Evolutionary conservation across 2,329 filamentous ascomycete genomes (phyloP).

Genomic region (Sporothrix pallida): DNA sequence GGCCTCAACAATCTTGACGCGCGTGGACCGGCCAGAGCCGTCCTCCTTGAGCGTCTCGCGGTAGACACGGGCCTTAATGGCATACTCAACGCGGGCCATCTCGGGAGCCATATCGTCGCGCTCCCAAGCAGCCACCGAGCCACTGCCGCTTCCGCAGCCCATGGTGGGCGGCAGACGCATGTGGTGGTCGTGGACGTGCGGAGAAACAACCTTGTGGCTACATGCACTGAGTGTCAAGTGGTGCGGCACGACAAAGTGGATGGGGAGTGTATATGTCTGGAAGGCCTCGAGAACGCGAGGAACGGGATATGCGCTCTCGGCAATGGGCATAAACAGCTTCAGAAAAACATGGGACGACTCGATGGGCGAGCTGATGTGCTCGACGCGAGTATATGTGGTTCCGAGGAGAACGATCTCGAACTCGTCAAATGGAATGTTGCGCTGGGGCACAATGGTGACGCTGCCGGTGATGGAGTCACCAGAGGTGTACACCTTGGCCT

Average conservation of each 20-base stretch:
- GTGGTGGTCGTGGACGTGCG: conserved; percentile 58
- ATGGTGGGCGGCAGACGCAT: conserved; percentile 59
- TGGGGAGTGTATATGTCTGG: conserved; percentile 58
- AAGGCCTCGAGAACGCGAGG: conserved; percentile 57
- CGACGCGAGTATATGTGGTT: conserved; percentile 56
- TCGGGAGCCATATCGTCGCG: conserved; percentile 61
- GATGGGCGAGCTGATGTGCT: conserved; percentile 57
- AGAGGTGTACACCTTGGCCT: conserved; percentile 61
- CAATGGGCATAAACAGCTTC: conserved; percentile 61
- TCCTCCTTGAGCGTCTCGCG: conserved; percentile 36
- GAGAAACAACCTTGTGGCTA: conserved; percentile 54
- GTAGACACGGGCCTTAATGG: conserved; percentile 55
- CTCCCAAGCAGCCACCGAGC: conserved; percentile 51
- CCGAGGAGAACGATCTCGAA: conserved; percentile 62
- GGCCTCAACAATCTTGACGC: conserved; percentile 42
- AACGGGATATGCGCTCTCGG: conserved; percentile 54
- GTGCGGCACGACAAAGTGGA: conserved; percentile 64
- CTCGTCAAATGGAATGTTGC: conserved; percentile 56
- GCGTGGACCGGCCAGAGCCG: conserved; percentile 33
- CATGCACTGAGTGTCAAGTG: conserved; percentile 64
- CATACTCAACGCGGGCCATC: conserved; percentile 61
- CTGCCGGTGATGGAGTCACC: conserved; percentile 58
- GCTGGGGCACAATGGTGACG: conserved; percentile 53
- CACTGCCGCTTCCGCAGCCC: conserved; percentile 39
- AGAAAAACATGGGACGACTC: conserved; percentile 60